These are phyloP conservation scores for Fusarium proliferatum DNA, from an alignment of 2,329 filamentous ascomycete species.

Conservation along the genomic window DNA sequence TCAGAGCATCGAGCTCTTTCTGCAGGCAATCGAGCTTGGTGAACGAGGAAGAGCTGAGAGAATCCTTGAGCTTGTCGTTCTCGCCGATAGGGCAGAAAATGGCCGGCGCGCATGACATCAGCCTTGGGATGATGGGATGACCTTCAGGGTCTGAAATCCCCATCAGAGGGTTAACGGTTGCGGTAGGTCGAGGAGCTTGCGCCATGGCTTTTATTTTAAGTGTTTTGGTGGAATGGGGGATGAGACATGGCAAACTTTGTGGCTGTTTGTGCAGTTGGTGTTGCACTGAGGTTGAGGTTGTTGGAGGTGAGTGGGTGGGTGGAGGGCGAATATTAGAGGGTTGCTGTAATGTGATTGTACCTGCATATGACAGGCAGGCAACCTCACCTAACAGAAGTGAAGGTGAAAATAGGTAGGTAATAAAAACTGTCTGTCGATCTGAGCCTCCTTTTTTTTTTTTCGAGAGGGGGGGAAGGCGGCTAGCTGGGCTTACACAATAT, in stretches of 20 bases:
- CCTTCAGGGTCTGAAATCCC: conserved; percentile 25
- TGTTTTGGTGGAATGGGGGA: background rate
- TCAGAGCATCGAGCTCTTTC: conserved; percentile 35
- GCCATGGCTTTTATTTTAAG: conserved; percentile 16
- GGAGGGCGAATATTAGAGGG: background rate
- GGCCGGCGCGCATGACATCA: conserved; percentile 10
- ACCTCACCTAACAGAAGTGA: background rate
- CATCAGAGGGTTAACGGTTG: background rate
- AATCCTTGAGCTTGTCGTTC: conserved; percentile 2
- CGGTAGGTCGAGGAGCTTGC: conserved; percentile 6
- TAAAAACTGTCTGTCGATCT: background rate
- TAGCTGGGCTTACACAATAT: background rate
- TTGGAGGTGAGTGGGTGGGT: conserved; percentile 1
- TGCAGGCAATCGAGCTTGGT: conserved; percentile 34
- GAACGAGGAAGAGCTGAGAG: background rate
- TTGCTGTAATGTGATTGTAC: conserved; percentile 4
- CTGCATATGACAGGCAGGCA: conserved; percentile 13
- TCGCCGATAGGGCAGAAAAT: conserved; percentile 50
- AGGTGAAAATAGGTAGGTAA: background rate
- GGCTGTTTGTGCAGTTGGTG: conserved; percentile 8
- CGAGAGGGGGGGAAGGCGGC: no score
- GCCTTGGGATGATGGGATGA: conserved; percentile 16
- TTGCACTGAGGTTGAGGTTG: conserved; percentile 11
- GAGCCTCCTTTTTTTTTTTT: background rate
- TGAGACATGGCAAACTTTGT: background rate